Evolutionary conservation across 1,139 yeast species (phyloP).

Genomic region (Nakaseomyces delphensis): DNA sequence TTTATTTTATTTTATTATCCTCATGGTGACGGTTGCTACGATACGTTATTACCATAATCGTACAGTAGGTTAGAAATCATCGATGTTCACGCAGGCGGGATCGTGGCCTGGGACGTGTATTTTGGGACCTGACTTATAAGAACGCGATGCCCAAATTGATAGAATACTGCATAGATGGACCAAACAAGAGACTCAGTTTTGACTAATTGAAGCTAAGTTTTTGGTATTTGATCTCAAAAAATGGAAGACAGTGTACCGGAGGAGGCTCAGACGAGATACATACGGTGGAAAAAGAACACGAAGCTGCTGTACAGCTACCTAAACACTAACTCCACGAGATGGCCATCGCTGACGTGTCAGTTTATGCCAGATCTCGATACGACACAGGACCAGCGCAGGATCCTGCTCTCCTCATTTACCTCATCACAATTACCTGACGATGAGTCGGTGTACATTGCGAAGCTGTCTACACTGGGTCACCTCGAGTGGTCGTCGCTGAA

Average conservation of each 20-base stretch:
- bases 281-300: conserved; percentile 68
- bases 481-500: conserved; percentile 29
- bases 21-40: too few relatives aligned
- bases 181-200: too few relatives aligned
- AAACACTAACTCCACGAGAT: conserved; percentile 62
- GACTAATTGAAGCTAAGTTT: too few relatives aligned
- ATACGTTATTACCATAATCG: not conserved
- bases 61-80: not conserved
- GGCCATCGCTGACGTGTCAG: conserved; percentile 78
- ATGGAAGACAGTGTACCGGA: conserved; percentile 13
- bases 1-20: too few relatives aligned
- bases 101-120: not conserved
- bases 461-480: conserved; percentile 27
- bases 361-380: conserved; percentile 49
- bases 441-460: conserved; percentile 27
- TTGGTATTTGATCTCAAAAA: too few relatives aligned
- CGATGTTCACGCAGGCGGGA: not conserved
- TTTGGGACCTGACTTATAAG: not conserved
- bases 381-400: conserved; percentile 24
- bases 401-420: conserved; percentile 30
- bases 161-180: too few relatives aligned
- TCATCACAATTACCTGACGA: conserved; percentile 31
- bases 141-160: not conserved
- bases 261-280: conserved; percentile 47
- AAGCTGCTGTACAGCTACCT: conserved; percentile 65